Conservation (phyloP, 176 grass and related monocot species). For the Eragrostis nindensis region DNA sequence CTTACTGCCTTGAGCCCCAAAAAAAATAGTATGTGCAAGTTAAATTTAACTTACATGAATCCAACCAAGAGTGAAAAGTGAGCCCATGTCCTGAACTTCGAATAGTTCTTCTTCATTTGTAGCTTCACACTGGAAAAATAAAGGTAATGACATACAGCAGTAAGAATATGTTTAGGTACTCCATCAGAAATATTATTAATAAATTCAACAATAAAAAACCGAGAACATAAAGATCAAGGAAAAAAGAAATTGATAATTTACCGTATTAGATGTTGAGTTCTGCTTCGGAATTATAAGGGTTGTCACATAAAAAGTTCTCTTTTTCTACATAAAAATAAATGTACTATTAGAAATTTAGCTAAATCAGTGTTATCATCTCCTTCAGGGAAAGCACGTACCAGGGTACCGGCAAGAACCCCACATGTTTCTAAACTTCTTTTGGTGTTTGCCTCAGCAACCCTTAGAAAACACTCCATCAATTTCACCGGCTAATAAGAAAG, state of each 20-base stretch:
- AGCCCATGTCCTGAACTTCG: conserved; percentile 89
- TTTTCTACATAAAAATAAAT: conserved; percentile 78
- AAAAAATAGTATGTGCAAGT: conserved; percentile 29
- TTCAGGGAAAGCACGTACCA: conserved; percentile 59
- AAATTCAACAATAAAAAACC: conserved; percentile 19
- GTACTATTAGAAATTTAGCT: conserved; percentile 43
- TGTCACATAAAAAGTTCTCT: conserved; percentile 88
- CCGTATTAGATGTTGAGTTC: conserved; percentile 92
- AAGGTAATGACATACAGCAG: conserved; percentile 21
- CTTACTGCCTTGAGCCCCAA: conserved; percentile 37
- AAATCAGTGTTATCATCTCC: conserved; percentile 34
- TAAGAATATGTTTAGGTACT: conserved; percentile 1
- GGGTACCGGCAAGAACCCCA: conserved; percentile 94
- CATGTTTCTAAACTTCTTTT: conserved; percentile 95
- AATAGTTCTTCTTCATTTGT: conserved; percentile 99
- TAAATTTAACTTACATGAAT: conserved; percentile 93
- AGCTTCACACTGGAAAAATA: conserved; percentile 81
- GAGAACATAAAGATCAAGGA: conserved; percentile 1
- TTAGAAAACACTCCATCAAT: conserved; percentile 97
- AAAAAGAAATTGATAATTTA: conserved; percentile 51
- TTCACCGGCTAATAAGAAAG: conserved; percentile 76
- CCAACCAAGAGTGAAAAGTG: conserved; percentile 99
- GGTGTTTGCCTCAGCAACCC: conserved; percentile 92
- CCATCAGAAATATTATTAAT: not conserved
- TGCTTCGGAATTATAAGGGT: conserved; percentile 98